Evolutionary conservation across 768 basidiomycete species (phyloP), one percentile per base, ranked within the genome.

Genomic region (Crucibulum laeve): DNA sequence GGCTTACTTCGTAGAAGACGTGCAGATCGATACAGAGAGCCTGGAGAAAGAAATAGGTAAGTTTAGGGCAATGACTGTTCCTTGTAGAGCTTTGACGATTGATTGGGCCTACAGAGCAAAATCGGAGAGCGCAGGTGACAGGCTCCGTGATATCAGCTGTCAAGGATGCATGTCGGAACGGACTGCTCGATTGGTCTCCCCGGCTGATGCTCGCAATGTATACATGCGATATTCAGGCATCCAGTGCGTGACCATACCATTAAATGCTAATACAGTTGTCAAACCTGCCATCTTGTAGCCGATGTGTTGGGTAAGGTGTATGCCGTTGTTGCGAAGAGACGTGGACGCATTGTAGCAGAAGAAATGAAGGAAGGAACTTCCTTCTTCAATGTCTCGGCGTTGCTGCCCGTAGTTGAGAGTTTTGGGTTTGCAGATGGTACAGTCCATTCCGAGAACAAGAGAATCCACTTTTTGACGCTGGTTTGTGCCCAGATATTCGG

Each of bases 291-390:
- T 42, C 32, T 45, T 34, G 32, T 40, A 94, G 94, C 91, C 58
- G 96, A 99, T 49, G 96, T 98, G 0, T 75, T 99, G 40, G 96
- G 96, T 2, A 98, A 95, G 60, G 93, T 98, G 1, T 98, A 98
- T 54, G 94, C 82, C 6, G 96, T 98, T 15, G 89, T 98, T 3
- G 84, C 95, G 0, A 83, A 84, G 60, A 81, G 95, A 50, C 80
- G 91, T 40, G 96, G 96, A 2, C 75, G 87, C 37, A 95, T 99
- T 47, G 79, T 97, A 3, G 87, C 93, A 11, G 96, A 98, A 58
- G 96, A 98, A 61, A 95, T 98, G 93, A 97, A 93, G 60, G 94
- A 98, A 60, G 93, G 96, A 0, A 96, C 93, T 0, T 76, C 87
- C 1, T 94, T 96, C 67, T 96, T 99, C 67, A 92, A 84, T 7